Conservation (phyloP, 345 rosid species). For the Citrus medica region DNA sequence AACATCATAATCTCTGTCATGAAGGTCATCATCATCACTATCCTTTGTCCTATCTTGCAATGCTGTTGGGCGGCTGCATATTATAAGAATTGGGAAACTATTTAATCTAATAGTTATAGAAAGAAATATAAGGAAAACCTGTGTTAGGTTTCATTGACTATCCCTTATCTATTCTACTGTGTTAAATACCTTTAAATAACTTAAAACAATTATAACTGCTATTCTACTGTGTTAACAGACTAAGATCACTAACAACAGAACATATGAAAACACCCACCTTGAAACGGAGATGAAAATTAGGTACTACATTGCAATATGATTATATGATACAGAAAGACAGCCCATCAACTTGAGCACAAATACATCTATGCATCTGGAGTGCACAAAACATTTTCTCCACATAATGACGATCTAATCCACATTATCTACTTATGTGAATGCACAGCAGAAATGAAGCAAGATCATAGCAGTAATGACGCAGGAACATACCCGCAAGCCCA, state of each 20-base stretch:
- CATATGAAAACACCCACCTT: background rate
- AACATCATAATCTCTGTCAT: slow-evolving; percentile 92
- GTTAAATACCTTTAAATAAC: background rate
- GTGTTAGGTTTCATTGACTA: background rate
- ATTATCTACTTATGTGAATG: slow-evolving; percentile 3
- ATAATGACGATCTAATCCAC: background rate
- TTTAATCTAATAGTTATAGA: background rate
- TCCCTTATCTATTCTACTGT: too few relatives aligned
- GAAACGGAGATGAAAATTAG: background rate
- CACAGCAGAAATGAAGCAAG: slow-evolving; percentile 10
- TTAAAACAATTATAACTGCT: background rate
- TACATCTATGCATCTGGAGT: too few relatives aligned
- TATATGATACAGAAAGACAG: background rate
- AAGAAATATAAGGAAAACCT: background rate
- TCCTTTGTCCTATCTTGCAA: slow-evolving; percentile 91
- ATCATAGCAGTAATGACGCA: slow-evolving; percentile 27
- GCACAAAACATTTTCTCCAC: too few relatives aligned
- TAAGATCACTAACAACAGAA: background rate
- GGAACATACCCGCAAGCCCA: slow-evolving; percentile 93
- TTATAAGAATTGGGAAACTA: slow-evolving; percentile 13
- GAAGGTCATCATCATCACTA: slow-evolving; percentile 89
- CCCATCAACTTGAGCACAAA: background rate
- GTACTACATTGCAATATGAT: background rate
- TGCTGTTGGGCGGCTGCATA: slow-evolving; percentile 87
- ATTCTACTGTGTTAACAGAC: background rate